Evolutionary conservation across 257 asterid genomes (phyloP).

Genomic region (Gentiana dahurica): DNA sequence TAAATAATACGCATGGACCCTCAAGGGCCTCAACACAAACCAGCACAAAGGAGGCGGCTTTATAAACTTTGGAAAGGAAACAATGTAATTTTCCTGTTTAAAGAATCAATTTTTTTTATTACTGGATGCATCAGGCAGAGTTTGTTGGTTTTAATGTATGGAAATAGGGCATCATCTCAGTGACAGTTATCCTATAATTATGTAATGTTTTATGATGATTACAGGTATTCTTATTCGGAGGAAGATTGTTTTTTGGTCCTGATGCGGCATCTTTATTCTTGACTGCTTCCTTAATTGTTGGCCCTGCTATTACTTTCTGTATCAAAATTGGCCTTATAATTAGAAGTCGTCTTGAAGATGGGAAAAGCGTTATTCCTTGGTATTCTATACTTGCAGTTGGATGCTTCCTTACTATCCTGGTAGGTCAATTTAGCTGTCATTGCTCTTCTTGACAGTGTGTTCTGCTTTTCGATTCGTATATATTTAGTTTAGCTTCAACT

Average conservation of each 20-base stretch:
- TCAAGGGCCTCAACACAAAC: conserved; percentile 26
- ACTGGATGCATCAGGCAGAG: too few relatives aligned
- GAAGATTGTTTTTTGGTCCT: conserved; percentile 90
- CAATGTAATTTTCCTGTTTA: conserved; percentile 38
- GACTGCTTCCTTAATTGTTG: conserved; percentile 41
- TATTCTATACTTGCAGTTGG: conserved; percentile 50
- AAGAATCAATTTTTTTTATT: too few relatives aligned
- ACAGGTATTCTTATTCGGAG: conserved; percentile 83
- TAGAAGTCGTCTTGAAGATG: conserved; percentile 20
- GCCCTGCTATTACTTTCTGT: conserved; percentile 66
- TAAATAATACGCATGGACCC: conserved; percentile 23
- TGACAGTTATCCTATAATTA: too few relatives aligned
- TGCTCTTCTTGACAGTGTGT: too few relatives aligned
- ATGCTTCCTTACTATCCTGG: conserved; percentile 53
- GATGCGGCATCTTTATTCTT: conserved; percentile 65
- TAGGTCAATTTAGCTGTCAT: conserved; percentile 9
- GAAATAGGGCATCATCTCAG: too few relatives aligned
- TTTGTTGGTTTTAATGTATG: too few relatives aligned
- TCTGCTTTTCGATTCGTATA: too few relatives aligned
- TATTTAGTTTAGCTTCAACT: too few relatives aligned
- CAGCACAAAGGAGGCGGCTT: conserved; percentile 48
- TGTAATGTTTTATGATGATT: not conserved
- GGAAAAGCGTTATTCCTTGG: conserved; percentile 43
- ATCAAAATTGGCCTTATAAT: conserved; percentile 30
- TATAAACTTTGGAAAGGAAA: conserved; percentile 78